A percentile compares a stretch with the other conserved stretches of the same genome.
Conservation (phyloP, 108 stramenopile genomes). For the Skeletonema menzelii region DNA sequence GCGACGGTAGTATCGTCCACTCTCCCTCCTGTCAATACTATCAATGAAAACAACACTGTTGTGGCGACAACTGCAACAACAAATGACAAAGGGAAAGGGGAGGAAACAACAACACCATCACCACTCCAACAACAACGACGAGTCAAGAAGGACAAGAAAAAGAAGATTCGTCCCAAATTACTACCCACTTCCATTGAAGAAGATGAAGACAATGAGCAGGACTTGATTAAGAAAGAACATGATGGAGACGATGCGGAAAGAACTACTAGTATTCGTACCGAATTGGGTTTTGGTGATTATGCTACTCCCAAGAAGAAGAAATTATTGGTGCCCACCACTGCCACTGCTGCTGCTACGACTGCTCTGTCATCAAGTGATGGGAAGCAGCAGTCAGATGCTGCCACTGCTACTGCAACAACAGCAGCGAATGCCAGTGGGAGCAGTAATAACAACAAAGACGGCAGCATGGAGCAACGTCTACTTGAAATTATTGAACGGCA, state of each 20-base stretch:
- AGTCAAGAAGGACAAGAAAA: background rate
- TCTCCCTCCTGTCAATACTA: no score
- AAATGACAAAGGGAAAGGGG: background rate
- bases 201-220: background rate
- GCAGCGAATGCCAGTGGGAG: background rate
- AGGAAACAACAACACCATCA: background rate
- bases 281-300: background rate
- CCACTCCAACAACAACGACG: background rate
- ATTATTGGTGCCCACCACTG: background rate
- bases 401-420: background rate
- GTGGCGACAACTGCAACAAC: background rate
- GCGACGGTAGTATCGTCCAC: background rate
- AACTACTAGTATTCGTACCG: background rate
- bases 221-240: background rate
- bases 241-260: background rate
- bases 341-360: background rate
- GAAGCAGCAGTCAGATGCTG: background rate
- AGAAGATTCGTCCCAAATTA: background rate
- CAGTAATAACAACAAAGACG: background rate
- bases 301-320: background rate
- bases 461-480: constrained; percentile 5
- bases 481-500: constrained; percentile 24
- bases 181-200: background rate
- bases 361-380: no score
- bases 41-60: no score